Conservation (phyloP, 345 rosid species). For the Populus nigra region DNA sequence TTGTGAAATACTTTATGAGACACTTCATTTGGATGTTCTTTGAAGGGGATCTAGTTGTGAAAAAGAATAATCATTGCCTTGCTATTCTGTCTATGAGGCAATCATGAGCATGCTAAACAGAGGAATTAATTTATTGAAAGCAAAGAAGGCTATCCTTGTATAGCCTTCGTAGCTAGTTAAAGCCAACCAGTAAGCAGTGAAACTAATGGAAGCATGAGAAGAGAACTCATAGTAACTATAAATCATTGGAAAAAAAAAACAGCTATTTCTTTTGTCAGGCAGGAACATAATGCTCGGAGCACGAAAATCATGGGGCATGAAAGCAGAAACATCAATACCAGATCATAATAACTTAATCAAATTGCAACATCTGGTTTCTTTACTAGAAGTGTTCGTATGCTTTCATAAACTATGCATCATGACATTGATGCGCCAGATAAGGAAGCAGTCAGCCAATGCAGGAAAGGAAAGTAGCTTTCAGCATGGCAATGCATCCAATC, state of each 20-base stretch:
- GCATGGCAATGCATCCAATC: too few relatives aligned
- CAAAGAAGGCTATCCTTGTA: too few relatives aligned
- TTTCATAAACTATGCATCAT: background rate
- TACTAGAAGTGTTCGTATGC: background rate
- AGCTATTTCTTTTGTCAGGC: background rate
- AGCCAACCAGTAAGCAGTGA: background rate
- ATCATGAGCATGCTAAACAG: background rate
- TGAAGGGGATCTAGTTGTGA: slow-evolving; percentile 13
- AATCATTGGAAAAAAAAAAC: background rate
- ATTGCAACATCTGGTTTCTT: background rate
- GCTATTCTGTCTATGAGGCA: background rate
- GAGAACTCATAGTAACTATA: background rate
- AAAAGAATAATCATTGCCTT: background rate
- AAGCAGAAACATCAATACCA: background rate
- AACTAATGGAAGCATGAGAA: background rate
- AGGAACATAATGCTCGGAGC: background rate
- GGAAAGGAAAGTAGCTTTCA: too few relatives aligned
- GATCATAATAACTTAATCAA: background rate
- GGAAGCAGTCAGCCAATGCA: too few relatives aligned
- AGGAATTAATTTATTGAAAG: background rate
- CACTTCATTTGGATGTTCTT: slow-evolving; percentile 9
- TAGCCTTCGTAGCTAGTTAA: too few relatives aligned
- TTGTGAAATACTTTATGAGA: slow-evolving; percentile 18
- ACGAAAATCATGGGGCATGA: background rate
- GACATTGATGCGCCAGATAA: background rate